Conservation (phyloP, 768 basidiomycete genomes). For the Lentinula sp. region DNA sequence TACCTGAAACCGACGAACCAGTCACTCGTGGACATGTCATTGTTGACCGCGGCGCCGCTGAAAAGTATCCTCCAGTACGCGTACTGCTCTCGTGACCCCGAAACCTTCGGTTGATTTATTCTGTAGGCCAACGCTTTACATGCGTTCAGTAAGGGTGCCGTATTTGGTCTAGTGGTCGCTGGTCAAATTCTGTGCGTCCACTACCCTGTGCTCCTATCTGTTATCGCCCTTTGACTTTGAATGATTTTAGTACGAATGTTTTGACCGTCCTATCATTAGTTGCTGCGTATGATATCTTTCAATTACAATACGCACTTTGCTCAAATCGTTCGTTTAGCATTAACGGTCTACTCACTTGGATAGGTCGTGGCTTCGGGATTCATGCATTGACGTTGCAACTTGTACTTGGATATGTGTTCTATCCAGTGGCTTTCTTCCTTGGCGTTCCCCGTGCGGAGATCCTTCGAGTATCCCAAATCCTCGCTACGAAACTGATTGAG, state of each 20-base stretch:
- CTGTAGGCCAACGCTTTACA: conserved; percentile 72
- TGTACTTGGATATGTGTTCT: conserved; percentile 81
- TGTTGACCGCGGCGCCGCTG: conserved; percentile 56
- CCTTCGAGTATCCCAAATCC: conserved; percentile 69
- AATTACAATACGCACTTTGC: background rate
- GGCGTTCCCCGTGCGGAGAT: conserved; percentile 82
- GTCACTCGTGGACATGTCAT: conserved; percentile 78
- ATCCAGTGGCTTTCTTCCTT: conserved; percentile 78
- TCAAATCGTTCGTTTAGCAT: conserved; percentile 31
- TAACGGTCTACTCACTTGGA: conserved; percentile 85
- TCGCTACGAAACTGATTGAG: conserved; percentile 83
- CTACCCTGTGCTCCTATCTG: too few relatives aligned
- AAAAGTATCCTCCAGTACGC: conserved; percentile 47
- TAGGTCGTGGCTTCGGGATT: conserved; percentile 82
- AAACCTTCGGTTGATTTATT: background rate
- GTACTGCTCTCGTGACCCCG: background rate
- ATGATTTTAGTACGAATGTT: conserved; percentile 59
- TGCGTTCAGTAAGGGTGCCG: conserved; percentile 81
- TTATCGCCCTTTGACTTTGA: conserved; percentile 4
- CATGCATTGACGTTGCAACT: conserved; percentile 78
- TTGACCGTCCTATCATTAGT: conserved; percentile 82
- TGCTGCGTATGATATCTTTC: conserved; percentile 33
- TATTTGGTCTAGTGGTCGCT: conserved; percentile 72
- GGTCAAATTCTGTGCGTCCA: background rate
- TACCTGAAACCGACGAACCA: conserved; percentile 82